phyloP scores from a whole-genome alignment of 345 rosid species.

The Eucalyptus regnans region DNA sequence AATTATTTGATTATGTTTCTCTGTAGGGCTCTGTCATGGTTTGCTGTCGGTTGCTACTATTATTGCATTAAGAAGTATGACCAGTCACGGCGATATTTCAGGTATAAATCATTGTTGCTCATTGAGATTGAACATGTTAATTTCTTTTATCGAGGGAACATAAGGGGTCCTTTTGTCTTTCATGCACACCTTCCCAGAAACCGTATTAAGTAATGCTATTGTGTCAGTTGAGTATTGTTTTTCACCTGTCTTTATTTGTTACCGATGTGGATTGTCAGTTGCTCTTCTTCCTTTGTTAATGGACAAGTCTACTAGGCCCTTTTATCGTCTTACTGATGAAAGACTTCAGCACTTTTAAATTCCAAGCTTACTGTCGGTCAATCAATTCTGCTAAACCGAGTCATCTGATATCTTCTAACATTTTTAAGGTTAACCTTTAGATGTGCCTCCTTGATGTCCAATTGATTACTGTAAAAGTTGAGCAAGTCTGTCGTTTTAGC shows the following conservation, averaged over 20 bases:
- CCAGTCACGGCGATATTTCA: constrained; percentile 81
- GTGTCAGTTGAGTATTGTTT: background rate
- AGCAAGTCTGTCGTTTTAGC: background rate
- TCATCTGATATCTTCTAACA: background rate
- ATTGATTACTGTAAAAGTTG: background rate
- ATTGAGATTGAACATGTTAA: background rate
- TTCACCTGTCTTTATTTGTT: background rate
- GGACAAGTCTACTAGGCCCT: background rate
- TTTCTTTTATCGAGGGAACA: background rate
- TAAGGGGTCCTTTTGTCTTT: background rate
- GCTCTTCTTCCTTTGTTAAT: background rate
- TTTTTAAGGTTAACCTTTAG: background rate
- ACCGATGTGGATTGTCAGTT: background rate
- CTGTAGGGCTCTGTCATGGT: constrained; percentile 76
- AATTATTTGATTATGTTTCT: background rate
- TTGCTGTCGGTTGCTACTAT: constrained; percentile 32
- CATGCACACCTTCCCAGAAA: background rate
- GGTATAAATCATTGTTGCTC: constrained; percentile 26
- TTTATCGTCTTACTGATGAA: background rate
- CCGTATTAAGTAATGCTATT: background rate
- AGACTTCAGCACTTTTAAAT: background rate
- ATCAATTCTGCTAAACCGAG: background rate
- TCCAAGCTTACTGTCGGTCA: background rate
- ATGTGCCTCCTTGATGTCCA: background rate
- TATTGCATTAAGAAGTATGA: constrained; percentile 76